Conservation (phyloP, 768 basidiomycete genomes). For the Pisolithus tinctorius region DNA sequence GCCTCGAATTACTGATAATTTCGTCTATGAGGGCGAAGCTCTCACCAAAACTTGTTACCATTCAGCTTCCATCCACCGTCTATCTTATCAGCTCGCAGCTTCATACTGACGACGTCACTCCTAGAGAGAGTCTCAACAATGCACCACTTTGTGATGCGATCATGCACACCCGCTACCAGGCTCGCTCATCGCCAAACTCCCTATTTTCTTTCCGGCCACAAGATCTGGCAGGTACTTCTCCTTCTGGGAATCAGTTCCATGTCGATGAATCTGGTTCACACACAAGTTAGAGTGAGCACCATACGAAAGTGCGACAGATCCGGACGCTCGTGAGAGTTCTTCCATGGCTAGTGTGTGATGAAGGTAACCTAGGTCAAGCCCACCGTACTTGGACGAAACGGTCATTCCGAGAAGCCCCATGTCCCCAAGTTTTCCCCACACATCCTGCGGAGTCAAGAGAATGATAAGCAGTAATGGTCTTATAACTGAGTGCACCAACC, state of each 20-base stretch:
- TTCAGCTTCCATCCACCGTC: constrained; percentile 74
- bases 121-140: constrained; percentile 9
- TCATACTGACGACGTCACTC: constrained; percentile 96
- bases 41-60: constrained; percentile 89
- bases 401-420: constrained; percentile 94
- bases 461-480: neutral
- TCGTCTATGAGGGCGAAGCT: neutral
- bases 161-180: constrained; percentile 58
- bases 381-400: constrained; percentile 73
- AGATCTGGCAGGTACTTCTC: constrained; percentile 74
- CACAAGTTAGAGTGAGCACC: constrained; percentile 91
- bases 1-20: neutral
- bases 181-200: constrained; percentile 93
- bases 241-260: constrained; percentile 81
- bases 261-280: constrained; percentile 77
- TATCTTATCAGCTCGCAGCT: constrained; percentile 70
- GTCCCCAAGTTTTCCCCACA: constrained; percentile 83
- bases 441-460: constrained; percentile 42
- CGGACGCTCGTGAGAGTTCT: constrained; percentile 84
- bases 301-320: constrained; percentile 87
- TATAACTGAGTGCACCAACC: constrained; percentile 33
- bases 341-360: constrained; percentile 94
- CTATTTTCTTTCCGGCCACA: constrained; percentile 74
- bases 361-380: constrained; percentile 77
- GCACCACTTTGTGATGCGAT: neutral